Evolutionary conservation across 306 rosid genomes (phyloP), one percentile per base, ranked within the genome.

Genomic region (Dalbergia cultrata): DNA sequence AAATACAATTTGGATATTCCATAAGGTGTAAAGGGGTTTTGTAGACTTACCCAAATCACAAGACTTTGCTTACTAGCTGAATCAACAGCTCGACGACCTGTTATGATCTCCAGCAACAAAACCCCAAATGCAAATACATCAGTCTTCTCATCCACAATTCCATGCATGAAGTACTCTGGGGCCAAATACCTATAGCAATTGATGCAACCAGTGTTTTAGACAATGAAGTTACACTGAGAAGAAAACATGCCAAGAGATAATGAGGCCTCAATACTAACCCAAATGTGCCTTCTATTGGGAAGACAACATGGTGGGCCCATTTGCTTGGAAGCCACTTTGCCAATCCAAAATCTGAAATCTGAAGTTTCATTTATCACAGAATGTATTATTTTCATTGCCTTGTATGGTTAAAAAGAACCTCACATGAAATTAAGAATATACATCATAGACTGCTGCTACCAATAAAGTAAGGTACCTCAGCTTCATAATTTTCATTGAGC

Each of bases 101-200:
- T 93, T 41, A 96, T 85, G 90, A 96, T 87, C 88, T 96, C 99
- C 37, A 96, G 84, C 52, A 96, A 82, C 77, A 96, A 67, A 73
- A 96, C 99, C n/a, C 99, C 99, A 45, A 63, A 92, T 0, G 99
- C 96, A 37, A 96, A 96, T 5, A 96, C 97, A 64, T 96, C 99
- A 3, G 93, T 93, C 88, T 89, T 96, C 87, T 96, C 98, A 17
- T 96, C 97, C 31, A 92, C 92, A 76, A 96, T 53, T 77, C 99
- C 99, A 67, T 93, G 99, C 98, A 96, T 96, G 37, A 96, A 96
- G 66, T 93, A 96, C 83, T 96, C 99, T 5, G 99, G 99, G 77
- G 99, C 90, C 84, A 96, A 75, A 81, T 96, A 96, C 70, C 99
- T 95, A 87, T 16, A 77, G 17, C 76, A 77, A 71, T 79, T 74